phyloP scores from a whole-genome alignment of 228 moss, liverwort and hornwort species.

The Sphagnum magellanicum region DNA sequence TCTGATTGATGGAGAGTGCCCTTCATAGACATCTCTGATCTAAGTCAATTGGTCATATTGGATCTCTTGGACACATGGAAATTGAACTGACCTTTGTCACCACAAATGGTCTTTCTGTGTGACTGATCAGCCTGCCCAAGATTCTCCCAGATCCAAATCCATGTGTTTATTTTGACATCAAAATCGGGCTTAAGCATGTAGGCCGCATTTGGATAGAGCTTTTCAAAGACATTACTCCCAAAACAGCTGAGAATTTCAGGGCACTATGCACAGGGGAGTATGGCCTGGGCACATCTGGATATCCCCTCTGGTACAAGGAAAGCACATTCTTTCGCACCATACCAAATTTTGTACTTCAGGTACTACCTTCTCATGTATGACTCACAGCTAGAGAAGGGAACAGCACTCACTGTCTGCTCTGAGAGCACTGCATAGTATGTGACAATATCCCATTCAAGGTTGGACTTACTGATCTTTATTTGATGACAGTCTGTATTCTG shows the following conservation, averaged over 20 bases:
- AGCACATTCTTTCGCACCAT: conserved; percentile 19
- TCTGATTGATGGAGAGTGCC: no score
- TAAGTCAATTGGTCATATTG: no score
- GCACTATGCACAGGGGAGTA: conserved; percentile 38
- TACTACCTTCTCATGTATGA: background rate
- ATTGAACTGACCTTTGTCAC: no score
- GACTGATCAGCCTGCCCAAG: conserved; percentile 17
- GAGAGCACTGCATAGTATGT: background rate
- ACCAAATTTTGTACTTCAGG: conserved; percentile 38
- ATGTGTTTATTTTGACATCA: conserved; percentile 42
- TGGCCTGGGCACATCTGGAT: conserved; percentile 15
- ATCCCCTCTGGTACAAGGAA: conserved; percentile 21
- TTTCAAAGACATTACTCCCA: conserved; percentile 28
- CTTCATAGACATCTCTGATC: no score
- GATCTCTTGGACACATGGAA: no score
- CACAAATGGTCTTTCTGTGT: background rate
- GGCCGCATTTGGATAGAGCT: conserved; percentile 49
- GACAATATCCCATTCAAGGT: background rate
- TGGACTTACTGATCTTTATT: background rate
- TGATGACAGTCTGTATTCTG: background rate
- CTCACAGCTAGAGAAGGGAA: no score
- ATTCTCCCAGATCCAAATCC: conserved; percentile 23
- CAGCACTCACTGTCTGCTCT: background rate
- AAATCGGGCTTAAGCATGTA: conserved; percentile 7
- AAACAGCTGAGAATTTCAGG: conserved; percentile 28